Evolutionary conservation across 116 monocot genomes (phyloP), one percentile per base, ranked within the genome.

Genomic region (Papilionanthe hybrid): DNA sequence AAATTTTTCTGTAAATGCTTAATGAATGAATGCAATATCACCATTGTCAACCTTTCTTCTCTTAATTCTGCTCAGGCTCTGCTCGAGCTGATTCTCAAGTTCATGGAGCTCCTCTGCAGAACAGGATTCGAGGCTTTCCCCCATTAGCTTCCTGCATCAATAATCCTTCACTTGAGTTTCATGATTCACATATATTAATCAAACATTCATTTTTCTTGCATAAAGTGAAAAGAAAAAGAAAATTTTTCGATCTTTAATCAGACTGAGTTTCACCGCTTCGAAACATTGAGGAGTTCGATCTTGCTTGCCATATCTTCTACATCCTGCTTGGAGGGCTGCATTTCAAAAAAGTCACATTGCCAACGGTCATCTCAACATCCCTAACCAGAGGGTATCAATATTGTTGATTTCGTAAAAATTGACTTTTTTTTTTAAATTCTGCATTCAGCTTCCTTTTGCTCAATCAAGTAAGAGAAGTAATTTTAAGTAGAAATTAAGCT

Each of bases 241-340:
- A 30, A 19, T 0, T 37, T 23, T 32, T 3, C n/a, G 7, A 49
- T 7, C 12, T 72, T 72, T 25, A 25, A 48, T 29, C 5, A n/a
- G 53, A 4, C 37, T 5, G 57, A 42, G 28, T 13, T 53, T 19
- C 79, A 87, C 92, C 85, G 65, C 80, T 74, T 91, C 17, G 80
- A 85, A 4, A 74, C 47, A 67, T 91, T 87, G 73, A 89, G 89
- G 66, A 84, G 28, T 76, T 93, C 89, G 56, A 90, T 87, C 68
- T 89, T 85, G 72, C 83, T 88, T 75, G 75, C 41, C 82, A 87
- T 75, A 72, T 71, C 79, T 47, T 79, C 82, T 67, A 81, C 80
- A 81, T 93, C 90, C 28, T 30, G 11, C 72, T 88, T 87, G 79
- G 83, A 56, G 77, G 85, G 81, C 88, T 93, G 84, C 87, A 89